Base-by-base conservation (phyloP, 495 filamentous ascomycete genomes). In the Neurospora discreta region DNA sequence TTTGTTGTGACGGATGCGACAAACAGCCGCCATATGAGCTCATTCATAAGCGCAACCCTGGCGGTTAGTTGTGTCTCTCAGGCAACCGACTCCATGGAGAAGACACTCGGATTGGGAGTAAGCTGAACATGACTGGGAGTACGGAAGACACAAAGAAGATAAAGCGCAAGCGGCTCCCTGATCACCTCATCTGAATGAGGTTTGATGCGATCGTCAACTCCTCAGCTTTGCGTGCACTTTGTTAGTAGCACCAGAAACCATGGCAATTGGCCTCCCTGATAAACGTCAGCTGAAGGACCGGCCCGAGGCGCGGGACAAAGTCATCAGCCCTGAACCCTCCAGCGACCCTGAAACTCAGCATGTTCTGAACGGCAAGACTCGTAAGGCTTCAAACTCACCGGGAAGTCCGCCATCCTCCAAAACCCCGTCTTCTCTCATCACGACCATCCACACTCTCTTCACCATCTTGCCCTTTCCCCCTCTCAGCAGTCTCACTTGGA, bases 401-500 rank as follows among this genome's bases (percentile, higher is more conserved):
- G 1, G 3, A 18, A 36, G 18, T 33, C 39, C 71, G 11, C 11
- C 26, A 6, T n/a, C 18, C 8, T 42, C 68, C 23, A 70, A 16
- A 39, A 39, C 72, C 46, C 13, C 46, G 8, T 39, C 52, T 16
- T 20, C 1, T 18, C 30, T 20, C 58, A 18, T 67, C 70, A 11
- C n/a, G n/a, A n/a, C 5, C 44, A 15, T 30, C 68, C 16, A 30
- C 46, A 46, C 44, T 33, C 72, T 60, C 46, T 15, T 44, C 33
- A 68, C 70, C 46, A 39, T 39, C 58, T 36, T 38, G 11, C 40
- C 13, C 39, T 69, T 44, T 60, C 65, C 74, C 44, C 52, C 39
- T 33, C 75, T 78, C 13, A 58, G 72, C 68, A 72, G 72, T 73
- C 73, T 40, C 30, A 58, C 74, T 44, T 81, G 75, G 77, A n/a